These are phyloP conservation scores for Sapria himalayana DNA, from an alignment of 345 rosid genomes.

Conservation along the genomic window DNA sequence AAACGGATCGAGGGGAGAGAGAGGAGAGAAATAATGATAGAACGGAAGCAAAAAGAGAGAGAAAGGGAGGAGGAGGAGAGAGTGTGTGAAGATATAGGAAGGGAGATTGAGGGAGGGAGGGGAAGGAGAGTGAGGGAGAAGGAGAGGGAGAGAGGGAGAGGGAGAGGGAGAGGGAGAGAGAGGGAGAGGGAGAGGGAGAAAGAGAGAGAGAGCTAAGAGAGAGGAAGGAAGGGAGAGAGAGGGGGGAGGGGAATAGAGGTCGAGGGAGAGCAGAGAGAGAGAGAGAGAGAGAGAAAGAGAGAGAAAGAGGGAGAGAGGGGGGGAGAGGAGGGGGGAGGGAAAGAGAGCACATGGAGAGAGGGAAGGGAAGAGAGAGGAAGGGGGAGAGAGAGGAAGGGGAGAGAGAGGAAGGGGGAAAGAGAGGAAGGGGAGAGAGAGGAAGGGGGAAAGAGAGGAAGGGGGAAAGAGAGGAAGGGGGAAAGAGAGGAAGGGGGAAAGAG, in stretches of 20 bases:
- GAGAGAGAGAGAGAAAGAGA: neutral
- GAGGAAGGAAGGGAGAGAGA: neutral
- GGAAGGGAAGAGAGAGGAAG: neutral
- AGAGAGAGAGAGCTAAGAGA: no score
- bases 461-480: neutral
- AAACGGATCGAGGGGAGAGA: neutral
- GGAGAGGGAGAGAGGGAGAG: no score
- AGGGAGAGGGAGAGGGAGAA: no score
- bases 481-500: neutral
- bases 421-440: neutral
- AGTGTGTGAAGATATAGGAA: neutral
- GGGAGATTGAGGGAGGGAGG: neutral
- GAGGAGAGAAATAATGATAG: neutral
- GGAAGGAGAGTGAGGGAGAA: no score
- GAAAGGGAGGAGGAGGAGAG: neutral
- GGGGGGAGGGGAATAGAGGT: neutral
- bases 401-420: constrained; percentile 1
- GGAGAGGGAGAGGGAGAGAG: no score
- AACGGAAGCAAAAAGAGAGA: neutral
- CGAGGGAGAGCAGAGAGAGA: no score
- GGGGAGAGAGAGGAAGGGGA: neutral
- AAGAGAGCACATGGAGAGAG: no score
- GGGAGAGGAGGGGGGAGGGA: neutral
- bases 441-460: neutral
- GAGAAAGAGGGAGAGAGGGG: neutral